A percentile compares a stretch with the other conserved stretches of the same genome.
These are phyloP conservation scores for Meyerozyma guilliermondii DNA, from an alignment of 1,139 yeast genomes.

Conservation along the genomic window DNA sequence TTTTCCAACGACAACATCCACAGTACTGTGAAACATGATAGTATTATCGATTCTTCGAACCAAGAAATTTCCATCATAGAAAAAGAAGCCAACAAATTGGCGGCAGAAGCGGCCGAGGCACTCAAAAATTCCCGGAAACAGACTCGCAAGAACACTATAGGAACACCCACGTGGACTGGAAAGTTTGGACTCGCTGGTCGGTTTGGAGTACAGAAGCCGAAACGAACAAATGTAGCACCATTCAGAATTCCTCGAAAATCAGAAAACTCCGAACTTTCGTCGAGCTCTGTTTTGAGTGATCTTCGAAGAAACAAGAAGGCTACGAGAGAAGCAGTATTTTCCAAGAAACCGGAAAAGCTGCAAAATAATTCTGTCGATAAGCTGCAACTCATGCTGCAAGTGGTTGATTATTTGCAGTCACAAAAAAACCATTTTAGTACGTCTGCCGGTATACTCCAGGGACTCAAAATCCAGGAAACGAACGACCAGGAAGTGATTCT, in stretches of 20 bases:
- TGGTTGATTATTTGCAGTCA: slow-evolving; percentile 28
- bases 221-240: slow-evolving; percentile 7
- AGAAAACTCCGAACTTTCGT: slow-evolving; percentile 6
- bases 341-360: slow-evolving; percentile 13
- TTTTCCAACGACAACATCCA: slow-evolving; percentile 72
- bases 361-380: slow-evolving; percentile 11
- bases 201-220: slow-evolving; percentile 22
- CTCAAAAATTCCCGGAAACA: slow-evolving; percentile 61
- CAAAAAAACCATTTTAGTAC: slow-evolving; percentile 42
- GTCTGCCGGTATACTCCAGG: slow-evolving; percentile 55
- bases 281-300: slow-evolving; percentile 11
- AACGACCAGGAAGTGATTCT: slow-evolving; percentile 56
- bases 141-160: slow-evolving; percentile 62
- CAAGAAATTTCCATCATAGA: slow-evolving; percentile 55
- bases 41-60: slow-evolving; percentile 53
- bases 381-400: slow-evolving; percentile 28
- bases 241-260: slow-evolving; percentile 3
- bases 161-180: slow-evolving; percentile 97
- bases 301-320: slow-evolving; percentile 6
- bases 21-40: slow-evolving; percentile 75
- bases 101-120: slow-evolving; percentile 72
- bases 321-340: slow-evolving; percentile 15
- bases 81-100: slow-evolving; percentile 72
- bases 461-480: slow-evolving; percentile 40
- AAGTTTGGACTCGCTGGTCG: slow-evolving; percentile 80